Evolutionary conservation across 805 yeast species (phyloP).

Genomic region (Wickerhamomyces chaumierensis): DNA sequence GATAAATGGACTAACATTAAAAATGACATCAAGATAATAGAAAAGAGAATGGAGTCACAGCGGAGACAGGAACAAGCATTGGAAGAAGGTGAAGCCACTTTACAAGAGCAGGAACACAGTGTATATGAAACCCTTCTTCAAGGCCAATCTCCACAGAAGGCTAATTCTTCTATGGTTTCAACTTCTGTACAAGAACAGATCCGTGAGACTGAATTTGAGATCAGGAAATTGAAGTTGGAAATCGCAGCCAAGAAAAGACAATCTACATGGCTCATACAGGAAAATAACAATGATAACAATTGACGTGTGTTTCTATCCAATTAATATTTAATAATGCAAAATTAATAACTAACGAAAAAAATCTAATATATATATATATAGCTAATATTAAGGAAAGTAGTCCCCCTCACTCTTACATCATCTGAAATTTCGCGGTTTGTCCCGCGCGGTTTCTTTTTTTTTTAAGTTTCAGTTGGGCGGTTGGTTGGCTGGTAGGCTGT

Average conservation of each 20-base stretch:
- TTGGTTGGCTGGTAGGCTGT: too few relatives aligned
- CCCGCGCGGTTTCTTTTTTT: too few relatives aligned
- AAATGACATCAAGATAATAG: constrained; percentile 30
- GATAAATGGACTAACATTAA: constrained; percentile 24
- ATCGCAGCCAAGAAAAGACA: constrained; percentile 13
- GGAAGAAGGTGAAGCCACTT: constrained; percentile 9
- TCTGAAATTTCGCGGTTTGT: too few relatives aligned
- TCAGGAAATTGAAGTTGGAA: constrained; percentile 29
- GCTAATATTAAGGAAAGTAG: too few relatives aligned
- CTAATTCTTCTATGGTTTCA: too few relatives aligned
- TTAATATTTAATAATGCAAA: too few relatives aligned
- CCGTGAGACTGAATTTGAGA: constrained; percentile 33
- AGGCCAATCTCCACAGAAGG: constrained; percentile 7
- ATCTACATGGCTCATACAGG: neutral
- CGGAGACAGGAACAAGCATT: constrained; percentile 26
- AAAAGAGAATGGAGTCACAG: constrained; percentile 32
- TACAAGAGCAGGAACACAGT: constrained; percentile 12
- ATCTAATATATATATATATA: too few relatives aligned
- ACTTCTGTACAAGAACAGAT: constrained; percentile 23
- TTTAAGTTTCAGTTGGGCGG: too few relatives aligned
- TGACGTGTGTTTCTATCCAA: too few relatives aligned
- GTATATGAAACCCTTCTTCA: neutral
- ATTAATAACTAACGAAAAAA: too few relatives aligned
- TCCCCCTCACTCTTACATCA: too few relatives aligned
- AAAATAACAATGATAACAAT: constrained; percentile 1